Evolutionary conservation across 1,284 basidiomycete species (phyloP).

Genomic region (Phylloboletellus chloephorus): DNA sequence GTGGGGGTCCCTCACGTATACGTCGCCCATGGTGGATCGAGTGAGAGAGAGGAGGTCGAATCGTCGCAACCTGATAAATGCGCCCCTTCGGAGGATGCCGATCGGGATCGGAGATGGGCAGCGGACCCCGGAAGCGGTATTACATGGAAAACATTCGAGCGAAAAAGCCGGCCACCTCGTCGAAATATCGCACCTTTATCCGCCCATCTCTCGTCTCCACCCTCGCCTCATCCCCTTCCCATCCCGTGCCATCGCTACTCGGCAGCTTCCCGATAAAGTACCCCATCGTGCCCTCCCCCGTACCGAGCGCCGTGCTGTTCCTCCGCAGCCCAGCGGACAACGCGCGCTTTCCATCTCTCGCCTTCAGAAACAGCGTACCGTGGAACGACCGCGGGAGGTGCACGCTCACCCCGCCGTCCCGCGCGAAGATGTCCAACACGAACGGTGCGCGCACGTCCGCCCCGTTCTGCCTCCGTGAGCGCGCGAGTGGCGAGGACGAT

Average conservation of each 20-base stretch:
- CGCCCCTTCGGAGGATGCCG: slow-evolving; percentile 19
- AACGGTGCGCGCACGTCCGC: slow-evolving; percentile 7
- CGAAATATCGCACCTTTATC: slow-evolving; percentile 32
- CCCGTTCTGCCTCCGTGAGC: slow-evolving; percentile 3
- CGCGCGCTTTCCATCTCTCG: slow-evolving; percentile 20
- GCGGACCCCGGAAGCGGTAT: slow-evolving; percentile 15
- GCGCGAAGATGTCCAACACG: slow-evolving; percentile 6
- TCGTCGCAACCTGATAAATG: not conserved
- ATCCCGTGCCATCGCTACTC: slow-evolving; percentile 17
- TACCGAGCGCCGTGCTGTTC: slow-evolving; percentile 29
- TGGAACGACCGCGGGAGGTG: slow-evolving; percentile 37
- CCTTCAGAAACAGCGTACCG: slow-evolving; percentile 31
- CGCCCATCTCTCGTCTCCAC: slow-evolving; percentile 31
- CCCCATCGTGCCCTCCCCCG: slow-evolving; percentile 23
- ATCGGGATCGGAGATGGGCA: slow-evolving; percentile 17
- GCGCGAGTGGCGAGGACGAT: not conserved
- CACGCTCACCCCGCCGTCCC: slow-evolving; percentile 29
- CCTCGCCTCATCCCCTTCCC: slow-evolving; percentile 34
- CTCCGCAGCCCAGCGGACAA: slow-evolving; percentile 27
- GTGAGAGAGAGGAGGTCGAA: slow-evolving; percentile 3
- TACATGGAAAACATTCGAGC: slow-evolving; percentile 9
- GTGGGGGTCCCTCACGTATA: slow-evolving; percentile 34
- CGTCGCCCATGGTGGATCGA: slow-evolving; percentile 36
- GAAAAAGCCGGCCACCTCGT: slow-evolving; percentile 23
- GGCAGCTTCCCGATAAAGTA: slow-evolving; percentile 35